phyloP scores from a whole-genome alignment of 768 basidiomycete species.

The Russula compacta region DNA sequence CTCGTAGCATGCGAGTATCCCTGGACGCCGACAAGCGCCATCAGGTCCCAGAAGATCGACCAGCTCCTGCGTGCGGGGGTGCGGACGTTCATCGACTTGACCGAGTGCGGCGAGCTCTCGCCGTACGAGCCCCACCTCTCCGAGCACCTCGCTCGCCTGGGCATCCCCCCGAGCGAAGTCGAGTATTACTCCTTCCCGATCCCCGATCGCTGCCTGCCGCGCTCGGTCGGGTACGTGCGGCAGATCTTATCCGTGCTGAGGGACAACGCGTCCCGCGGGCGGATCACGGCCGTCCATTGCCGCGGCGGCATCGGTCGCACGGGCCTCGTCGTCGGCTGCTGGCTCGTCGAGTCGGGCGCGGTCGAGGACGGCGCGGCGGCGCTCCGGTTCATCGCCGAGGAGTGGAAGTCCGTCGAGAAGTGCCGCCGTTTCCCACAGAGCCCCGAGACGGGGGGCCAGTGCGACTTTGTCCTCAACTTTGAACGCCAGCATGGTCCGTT shows the following conservation, averaged over 20 bases:
- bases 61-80: slow-evolving; percentile 62
- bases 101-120: slow-evolving; percentile 67
- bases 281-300: slow-evolving; percentile 69
- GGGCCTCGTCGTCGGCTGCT: slow-evolving; percentile 59
- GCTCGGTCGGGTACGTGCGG: slow-evolving; percentile 49
- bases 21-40: slow-evolving; percentile 45
- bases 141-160: slow-evolving; percentile 43
- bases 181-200: slow-evolving; percentile 78
- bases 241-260: slow-evolving; percentile 47
- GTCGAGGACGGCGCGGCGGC: slow-evolving; percentile 59
- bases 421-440: slow-evolving; percentile 65
- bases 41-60: slow-evolving; percentile 53
- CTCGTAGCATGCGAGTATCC: slow-evolving; percentile 79
- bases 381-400: slow-evolving; percentile 49
- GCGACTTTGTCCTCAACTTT: slow-evolving; percentile 64
- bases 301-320: slow-evolving; percentile 69
- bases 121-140: slow-evolving; percentile 53
- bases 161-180: slow-evolving; percentile 45
- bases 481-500: slow-evolving; percentile 3
- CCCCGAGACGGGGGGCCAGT: slow-evolving; percentile 73
- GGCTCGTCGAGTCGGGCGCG: slow-evolving; percentile 60
- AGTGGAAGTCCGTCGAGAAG: slow-evolving; percentile 75
- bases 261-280: slow-evolving; percentile 49
- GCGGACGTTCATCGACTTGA: slow-evolving; percentile 77
- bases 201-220: slow-evolving; percentile 59